These are phyloP conservation scores for Neurospora discreta DNA, from an alignment of 495 filamentous ascomycete genomes.

Conservation along the genomic window DNA sequence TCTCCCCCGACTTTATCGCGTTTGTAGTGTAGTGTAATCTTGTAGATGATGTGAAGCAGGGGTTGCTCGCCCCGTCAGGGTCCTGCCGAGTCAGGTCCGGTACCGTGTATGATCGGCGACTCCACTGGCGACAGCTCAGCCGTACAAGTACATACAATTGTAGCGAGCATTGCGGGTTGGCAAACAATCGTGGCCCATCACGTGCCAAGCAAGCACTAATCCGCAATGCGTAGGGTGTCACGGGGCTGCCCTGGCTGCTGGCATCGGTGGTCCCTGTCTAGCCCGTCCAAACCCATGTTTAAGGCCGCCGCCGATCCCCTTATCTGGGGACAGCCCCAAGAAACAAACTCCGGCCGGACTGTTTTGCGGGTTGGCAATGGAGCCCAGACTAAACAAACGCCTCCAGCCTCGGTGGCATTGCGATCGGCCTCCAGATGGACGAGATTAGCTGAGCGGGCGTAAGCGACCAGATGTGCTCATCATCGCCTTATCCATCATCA, in stretches of 20 bases:
- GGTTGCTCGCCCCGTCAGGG: neutral
- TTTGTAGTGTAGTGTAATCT: neutral
- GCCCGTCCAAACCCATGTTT: neutral
- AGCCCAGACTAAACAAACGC: neutral
- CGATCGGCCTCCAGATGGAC: neutral
- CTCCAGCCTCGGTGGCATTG: neutral
- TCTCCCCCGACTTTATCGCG: neutral
- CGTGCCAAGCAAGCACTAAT: neutral
- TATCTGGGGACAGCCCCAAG: neutral
- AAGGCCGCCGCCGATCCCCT: neutral
- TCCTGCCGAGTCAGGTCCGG: neutral
- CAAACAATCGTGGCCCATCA: neutral
- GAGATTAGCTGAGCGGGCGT: neutral
- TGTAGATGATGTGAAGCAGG: neutral
- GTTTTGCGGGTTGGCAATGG: neutral
- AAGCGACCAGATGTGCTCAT: neutral
- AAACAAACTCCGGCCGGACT: neutral
- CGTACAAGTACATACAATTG: neutral
- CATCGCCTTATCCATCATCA: neutral
- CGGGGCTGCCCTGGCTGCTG: neutral
- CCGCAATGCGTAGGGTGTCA: neutral
- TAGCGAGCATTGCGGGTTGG: neutral
- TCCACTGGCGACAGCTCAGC: slow-evolving; percentile 2
- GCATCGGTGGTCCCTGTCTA: neutral
- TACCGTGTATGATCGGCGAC: neutral